These are phyloP conservation scores for Oldenlandia corymbosa DNA, from an alignment of 257 asterid species.

Conservation along the genomic window DNA sequence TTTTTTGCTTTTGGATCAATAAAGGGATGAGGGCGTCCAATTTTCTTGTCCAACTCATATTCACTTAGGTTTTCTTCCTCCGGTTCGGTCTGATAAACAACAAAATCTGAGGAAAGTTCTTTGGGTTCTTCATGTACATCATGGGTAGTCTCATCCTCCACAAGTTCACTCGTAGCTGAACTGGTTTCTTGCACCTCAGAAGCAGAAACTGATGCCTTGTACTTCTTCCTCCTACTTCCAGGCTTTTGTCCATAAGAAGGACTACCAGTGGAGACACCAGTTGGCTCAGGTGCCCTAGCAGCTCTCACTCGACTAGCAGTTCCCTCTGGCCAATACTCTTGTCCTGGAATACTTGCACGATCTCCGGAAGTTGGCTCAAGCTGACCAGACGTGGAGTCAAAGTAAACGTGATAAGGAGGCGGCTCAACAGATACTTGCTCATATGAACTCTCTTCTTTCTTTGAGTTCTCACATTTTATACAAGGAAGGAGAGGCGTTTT, in stretches of 20 bases:
- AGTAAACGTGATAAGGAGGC: slow-evolving; percentile 62
- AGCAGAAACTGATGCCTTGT: slow-evolving; percentile 43
- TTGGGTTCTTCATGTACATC: slow-evolving; percentile 47
- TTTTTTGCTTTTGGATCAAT: slow-evolving; percentile 68
- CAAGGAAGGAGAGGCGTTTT: slow-evolving; percentile 25
- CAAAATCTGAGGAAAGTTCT: slow-evolving; percentile 47
- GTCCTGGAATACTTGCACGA: slow-evolving; percentile 82
- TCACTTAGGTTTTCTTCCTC: slow-evolving; percentile 50
- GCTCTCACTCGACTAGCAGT: slow-evolving; percentile 75
- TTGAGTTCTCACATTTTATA: slow-evolving; percentile 68
- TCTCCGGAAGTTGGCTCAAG: slow-evolving; percentile 97
- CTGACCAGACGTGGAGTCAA: slow-evolving; percentile 93
- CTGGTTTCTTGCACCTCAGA: slow-evolving; percentile 34
- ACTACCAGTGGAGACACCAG: slow-evolving; percentile 60
- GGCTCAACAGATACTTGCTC: slow-evolving; percentile 65
- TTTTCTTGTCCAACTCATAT: slow-evolving; percentile 68
- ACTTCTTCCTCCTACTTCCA: slow-evolving; percentile 82
- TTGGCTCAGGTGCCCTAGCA: slow-evolving; percentile 86
- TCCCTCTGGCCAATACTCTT: slow-evolving; percentile 94
- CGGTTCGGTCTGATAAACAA: slow-evolving; percentile 60
- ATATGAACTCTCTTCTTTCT: slow-evolving; percentile 32
- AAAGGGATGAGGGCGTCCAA: slow-evolving; percentile 81
- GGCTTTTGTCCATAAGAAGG: slow-evolving; percentile 84
- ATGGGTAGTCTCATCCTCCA: slow-evolving; percentile 38
- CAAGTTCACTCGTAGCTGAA: slow-evolving; percentile 29